Evolutionary conservation across 2,329 filamentous ascomycete genomes (phyloP), one percentile per base, ranked within the genome.

Genomic region (Xylariaceae sp.): DNA sequence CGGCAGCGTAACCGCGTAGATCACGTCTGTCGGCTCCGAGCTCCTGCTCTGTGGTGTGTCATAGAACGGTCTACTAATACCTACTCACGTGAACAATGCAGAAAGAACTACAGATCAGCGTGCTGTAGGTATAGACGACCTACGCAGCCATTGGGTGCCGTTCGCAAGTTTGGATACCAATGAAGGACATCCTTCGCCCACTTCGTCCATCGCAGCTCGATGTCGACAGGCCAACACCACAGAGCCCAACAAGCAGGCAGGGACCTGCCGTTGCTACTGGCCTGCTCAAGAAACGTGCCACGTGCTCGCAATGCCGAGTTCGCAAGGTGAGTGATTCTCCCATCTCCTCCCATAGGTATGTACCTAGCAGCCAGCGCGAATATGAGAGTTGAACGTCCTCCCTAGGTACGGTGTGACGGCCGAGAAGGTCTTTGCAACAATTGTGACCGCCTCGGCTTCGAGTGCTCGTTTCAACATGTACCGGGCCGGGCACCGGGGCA

Each of bases 381-480:
- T 26, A 26, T 26, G 22, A 11, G 22, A 26, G 22, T 11, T 26
- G 22, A 26, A 6, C 22, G 22, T 26, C 6, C 6, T 26, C 49
- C 48, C 22, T 26, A 26, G 22, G 22, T 54, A 17, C 55, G 55
- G 12, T 65, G 62, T 38, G 62, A 65, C 38, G 61, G 59, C 16
- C 48, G 55, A 12, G 52, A 48, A 22, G 48, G 53, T 11, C 39
- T 54, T 18, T 65, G 62, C 35, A 49, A 55, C 2, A 64, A 64
- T 41, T 65, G 62, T 42, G 50, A 59, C 31, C 60, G 62, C 19
- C 40, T 65, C 6, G 51, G 53, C 8, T 62, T 64, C 41, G 54
- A 56, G 26, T 65, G 62, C 39, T 65, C 62, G 12, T 61, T 64
- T n/a, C 52, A 53, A 35, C 53, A 57, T 22, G 45, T 50, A 4